A percentile compares a stretch with the other conserved stretches of the same genome.
Evolutionary conservation across 1,284 basidiomycete species (phyloP).

Genomic region (Volvariella volvacea): DNA sequence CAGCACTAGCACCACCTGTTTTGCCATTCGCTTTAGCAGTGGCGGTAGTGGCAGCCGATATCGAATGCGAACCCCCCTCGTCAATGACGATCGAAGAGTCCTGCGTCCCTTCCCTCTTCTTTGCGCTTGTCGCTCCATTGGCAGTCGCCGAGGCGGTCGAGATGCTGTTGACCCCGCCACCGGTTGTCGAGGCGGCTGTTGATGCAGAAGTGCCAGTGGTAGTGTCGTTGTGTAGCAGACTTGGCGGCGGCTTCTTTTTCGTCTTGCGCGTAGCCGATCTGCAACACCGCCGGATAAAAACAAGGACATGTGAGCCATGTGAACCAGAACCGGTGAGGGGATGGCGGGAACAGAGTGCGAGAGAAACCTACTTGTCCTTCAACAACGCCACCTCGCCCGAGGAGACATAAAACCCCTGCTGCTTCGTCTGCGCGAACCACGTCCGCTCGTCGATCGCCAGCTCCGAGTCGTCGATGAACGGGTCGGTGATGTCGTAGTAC

Average conservation of each 20-base stretch:
- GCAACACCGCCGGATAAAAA: too few species aligned
- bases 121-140: too few species aligned
- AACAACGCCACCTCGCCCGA: slow-evolving; percentile 80
- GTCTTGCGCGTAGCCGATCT: slow-evolving; percentile 20
- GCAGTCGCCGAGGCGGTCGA: too few species aligned
- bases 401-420: slow-evolving; percentile 92
- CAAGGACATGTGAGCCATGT: background rate
- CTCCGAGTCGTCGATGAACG: slow-evolving; percentile 98
- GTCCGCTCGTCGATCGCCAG: slow-evolving; percentile 86
- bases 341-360: too few species aligned
- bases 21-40: background rate
- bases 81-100: slow-evolving; percentile 36
- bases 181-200: slow-evolving; percentile 9
- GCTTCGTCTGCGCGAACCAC: slow-evolving; percentile 88
- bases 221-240: slow-evolving; percentile 14
- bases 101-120: slow-evolving; percentile 29
- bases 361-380: slow-evolving; percentile 54
- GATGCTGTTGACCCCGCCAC: too few species aligned
- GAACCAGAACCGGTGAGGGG: slow-evolving; percentile 10
- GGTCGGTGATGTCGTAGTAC: slow-evolving; percentile 87
- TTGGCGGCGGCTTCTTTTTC: slow-evolving; percentile 65
- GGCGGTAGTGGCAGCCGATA: too few species aligned
- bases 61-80: background rate
- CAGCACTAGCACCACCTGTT: background rate
- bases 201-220: slow-evolving; percentile 9